Percentiles rank a stretch among this genome's conserved stretches.
These are phyloP conservation scores for Alternaria ventricosa DNA, from an alignment of 2,329 filamentous ascomycete genomes.

Conservation along the genomic window DNA sequence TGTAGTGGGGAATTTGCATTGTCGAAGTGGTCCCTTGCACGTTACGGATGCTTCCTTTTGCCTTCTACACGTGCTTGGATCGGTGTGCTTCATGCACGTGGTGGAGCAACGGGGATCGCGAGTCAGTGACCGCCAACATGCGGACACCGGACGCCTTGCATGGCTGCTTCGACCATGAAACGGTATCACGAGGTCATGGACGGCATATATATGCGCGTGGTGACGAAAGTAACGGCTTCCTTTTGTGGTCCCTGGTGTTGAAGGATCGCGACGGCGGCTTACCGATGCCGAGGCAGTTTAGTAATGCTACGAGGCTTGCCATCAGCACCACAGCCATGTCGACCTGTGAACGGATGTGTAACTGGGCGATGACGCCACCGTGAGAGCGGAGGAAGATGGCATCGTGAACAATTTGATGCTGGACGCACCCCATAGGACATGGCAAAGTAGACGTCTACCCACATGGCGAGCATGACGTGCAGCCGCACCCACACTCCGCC, in stretches of 20 bases:
- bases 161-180: neutral
- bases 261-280: neutral
- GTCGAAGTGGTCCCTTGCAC: neutral
- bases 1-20: neutral
- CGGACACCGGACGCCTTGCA: neutral
- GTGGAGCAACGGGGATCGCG: conserved; percentile 5
- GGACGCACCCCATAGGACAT: neutral
- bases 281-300: neutral
- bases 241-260: neutral
- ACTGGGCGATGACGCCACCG: neutral
- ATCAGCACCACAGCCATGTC: neutral
- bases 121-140: conserved; percentile 9
- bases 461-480: neutral
- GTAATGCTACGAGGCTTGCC: neutral
- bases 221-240: neutral
- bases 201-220: neutral
- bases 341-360: neutral
- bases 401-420: neutral
- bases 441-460: neutral
- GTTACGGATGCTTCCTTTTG: conserved; percentile 17
- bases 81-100: conserved; percentile 17
- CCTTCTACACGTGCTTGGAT: conserved; percentile 10
- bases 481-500: conserved; percentile 1
- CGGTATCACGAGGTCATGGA: neutral
- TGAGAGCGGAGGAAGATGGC: neutral